A percentile compares a stretch with the other conserved stretches of the same genome.
These are phyloP conservation scores for Kluyveromyces sp. DNA, from an alignment of 1,139 yeast genomes.

Conservation along the genomic window DNA sequence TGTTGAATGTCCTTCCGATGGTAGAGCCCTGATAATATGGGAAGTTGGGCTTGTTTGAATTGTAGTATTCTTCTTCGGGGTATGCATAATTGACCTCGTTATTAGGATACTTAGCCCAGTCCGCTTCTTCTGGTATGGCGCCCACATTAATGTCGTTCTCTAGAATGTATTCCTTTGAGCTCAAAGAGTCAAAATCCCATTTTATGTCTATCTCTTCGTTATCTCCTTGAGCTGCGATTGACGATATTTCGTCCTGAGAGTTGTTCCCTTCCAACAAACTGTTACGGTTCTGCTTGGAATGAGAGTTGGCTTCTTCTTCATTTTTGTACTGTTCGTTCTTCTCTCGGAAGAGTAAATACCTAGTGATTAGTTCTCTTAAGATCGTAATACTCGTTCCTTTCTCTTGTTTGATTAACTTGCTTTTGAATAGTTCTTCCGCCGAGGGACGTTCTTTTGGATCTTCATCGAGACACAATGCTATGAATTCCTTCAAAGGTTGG, in stretches of 20 bases:
- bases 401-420: conserved; percentile 62
- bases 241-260: conserved; percentile 12
- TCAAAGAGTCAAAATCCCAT: conserved; percentile 82
- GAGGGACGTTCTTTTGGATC: conserved; percentile 81
- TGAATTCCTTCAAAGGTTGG: conserved; percentile 69
- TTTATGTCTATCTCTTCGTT: conserved; percentile 53
- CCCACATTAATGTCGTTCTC: conserved; percentile 55
- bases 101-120: conserved; percentile 33
- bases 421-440: conserved; percentile 76
- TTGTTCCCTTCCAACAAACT: conserved; percentile 6
- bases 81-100: conserved; percentile 34
- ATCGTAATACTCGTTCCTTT: conserved; percentile 52
- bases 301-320: conserved; percentile 39
- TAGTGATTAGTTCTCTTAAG: conserved; percentile 69
- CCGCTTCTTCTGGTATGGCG: conserved; percentile 35
- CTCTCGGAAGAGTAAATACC: conserved; percentile 79
- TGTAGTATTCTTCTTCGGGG: conserved; percentile 33
- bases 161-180: conserved; percentile 62
- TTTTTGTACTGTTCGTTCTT: conserved; percentile 35
- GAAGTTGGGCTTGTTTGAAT: conserved; percentile 24
- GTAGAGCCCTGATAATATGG: conserved; percentile 30
- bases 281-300: conserved; percentile 28
- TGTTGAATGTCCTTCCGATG: conserved; percentile 31
- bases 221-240: conserved; percentile 22
- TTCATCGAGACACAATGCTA: conserved; percentile 89